A percentile compares a stretch with the other conserved stretches of the same genome.
phyloP scores from a whole-genome alignment of 2,329 filamentous ascomycete species.

The Teratosphaeriaceae sp. region DNA sequence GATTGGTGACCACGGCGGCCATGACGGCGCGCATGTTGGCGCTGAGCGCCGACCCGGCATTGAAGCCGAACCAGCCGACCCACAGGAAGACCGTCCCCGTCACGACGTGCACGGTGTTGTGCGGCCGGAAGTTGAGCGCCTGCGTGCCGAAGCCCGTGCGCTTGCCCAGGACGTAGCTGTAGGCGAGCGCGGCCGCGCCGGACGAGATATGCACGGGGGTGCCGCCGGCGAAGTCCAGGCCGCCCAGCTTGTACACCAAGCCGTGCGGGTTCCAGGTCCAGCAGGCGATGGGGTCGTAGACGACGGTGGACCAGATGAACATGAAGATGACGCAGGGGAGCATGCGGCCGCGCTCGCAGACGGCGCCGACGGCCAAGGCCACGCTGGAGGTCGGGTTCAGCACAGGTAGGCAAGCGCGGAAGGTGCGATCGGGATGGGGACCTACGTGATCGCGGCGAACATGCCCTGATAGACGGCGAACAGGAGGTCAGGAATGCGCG shows the following conservation, averaged over 20 bases:
- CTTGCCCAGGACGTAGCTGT: constrained; percentile 87
- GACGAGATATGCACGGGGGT: constrained; percentile 90
- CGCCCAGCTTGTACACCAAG: constrained; percentile 74
- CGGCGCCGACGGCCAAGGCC: constrained; percentile 75
- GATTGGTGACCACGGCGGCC: constrained; percentile 79
- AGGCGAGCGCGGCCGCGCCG: constrained; percentile 75
- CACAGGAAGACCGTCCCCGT: constrained; percentile 90
- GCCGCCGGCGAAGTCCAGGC: constrained; percentile 82
- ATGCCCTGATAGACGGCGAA: constrained; percentile 85
- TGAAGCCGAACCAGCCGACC: constrained; percentile 96
- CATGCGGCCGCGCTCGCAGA: constrained; percentile 82
- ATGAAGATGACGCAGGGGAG: constrained; percentile 85
- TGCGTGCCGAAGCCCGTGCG: constrained; percentile 77
- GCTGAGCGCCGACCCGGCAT: constrained; percentile 72
- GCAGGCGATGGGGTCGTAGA: constrained; percentile 90
- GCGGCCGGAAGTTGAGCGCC: constrained; percentile 84
- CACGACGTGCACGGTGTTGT: constrained; percentile 89
- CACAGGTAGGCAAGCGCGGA: too few species aligned
- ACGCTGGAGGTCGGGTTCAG: constrained; percentile 56
- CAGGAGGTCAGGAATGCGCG: constrained; percentile 70
- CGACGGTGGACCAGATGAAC: constrained; percentile 83
- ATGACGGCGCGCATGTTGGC: constrained; percentile 81
- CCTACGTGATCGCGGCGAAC: constrained; percentile 70
- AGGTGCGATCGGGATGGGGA: too few species aligned
- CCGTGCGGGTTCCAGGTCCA: constrained; percentile 88